Base-by-base conservation (phyloP, 2,329 filamentous ascomycete species). In the Nemania sp. region DNA sequence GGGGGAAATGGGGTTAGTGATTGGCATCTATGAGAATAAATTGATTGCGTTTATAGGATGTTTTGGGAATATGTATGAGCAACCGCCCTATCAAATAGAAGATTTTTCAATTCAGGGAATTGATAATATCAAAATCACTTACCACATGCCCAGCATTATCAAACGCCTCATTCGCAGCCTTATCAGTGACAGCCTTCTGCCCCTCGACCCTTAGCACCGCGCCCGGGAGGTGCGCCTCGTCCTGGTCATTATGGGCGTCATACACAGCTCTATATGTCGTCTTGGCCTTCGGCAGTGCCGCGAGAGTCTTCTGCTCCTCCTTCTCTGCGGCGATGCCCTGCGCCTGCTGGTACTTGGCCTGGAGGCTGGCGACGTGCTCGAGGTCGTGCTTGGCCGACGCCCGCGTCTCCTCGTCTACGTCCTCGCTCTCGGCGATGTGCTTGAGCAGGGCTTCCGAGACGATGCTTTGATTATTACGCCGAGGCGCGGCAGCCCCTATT, bases 121-220 rank as follows among this genome's bases (percentile, higher is more conserved):
- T n/a, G n/a, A n/a, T n/a, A n/a, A n/a, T n/a, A n/a, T n/a, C n/a
- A n/a, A n/a, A n/a, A n/a, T n/a, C n/a, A n/a, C n/a, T n/a, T n/a
- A n/a, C n/a, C 0, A 80, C 78, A 8, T 68, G 66, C 22, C 78
- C 78, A 0, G 79, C 72, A 43, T 80, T 80, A 60, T 80, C 76
- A 54, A 72, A 81, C 1, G 75, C 77, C 45, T 79, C 71, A 56
- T 81, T 80, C 57, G 71, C 77, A 15, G 71, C 66, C 48, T 73
- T 67, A 55, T 80, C 77, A 37, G 68, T 64, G 41, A 66, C 57
- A 2, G 72, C 62, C 1, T 68, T 64, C 42, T 78, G 70, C 2
- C 75, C 75, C 51, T 80, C 77, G 4, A 70, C 63, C 5, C 77
- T 73, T 11, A 75, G 51, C 6, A 77, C 62, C 15, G 69, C 67